Evolutionary conservation across 306 rosid genomes (phyloP).

Genomic region (Trifolium fragiferum): DNA sequence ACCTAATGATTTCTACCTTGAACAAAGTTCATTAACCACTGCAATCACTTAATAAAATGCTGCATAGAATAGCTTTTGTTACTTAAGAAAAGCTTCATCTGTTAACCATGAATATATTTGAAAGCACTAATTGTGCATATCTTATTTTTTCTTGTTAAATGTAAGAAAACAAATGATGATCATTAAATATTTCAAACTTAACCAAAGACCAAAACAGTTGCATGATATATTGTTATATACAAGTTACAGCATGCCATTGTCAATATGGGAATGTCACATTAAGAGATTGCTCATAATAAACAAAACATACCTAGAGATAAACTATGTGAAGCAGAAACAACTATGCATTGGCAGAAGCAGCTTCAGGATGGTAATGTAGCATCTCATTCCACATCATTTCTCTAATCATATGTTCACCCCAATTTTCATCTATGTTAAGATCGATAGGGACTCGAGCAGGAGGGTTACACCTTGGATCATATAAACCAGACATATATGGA

Average conservation of each 20-base stretch:
- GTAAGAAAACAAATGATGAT: no score
- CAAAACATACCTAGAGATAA: conserved; percentile 27
- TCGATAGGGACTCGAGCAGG: conserved; percentile 63
- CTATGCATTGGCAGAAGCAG: conserved; percentile 46
- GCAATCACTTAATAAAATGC: no score
- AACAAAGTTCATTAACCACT: no score
- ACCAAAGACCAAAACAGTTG: no score
- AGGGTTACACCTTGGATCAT: conserved; percentile 62
- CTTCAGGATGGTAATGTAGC: conserved; percentile 79
- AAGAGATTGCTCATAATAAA: not conserved
- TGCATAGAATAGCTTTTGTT: no score
- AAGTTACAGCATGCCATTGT: conserved; percentile 46
- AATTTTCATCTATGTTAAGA: conserved; percentile 72
- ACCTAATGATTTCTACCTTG: no score
- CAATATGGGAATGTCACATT: not conserved
- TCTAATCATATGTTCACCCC: conserved; percentile 61
- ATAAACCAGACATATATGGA: conserved; percentile 74
- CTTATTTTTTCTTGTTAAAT: no score
- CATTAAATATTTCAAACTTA: no score
- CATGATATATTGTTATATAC: not conserved
- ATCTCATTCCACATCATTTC: conserved; percentile 92
- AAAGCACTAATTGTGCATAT: no score
- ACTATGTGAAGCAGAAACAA: conserved; percentile 15
- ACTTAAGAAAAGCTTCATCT: no score
- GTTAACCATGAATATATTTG: no score